phyloP scores from a whole-genome alignment of 257 asterid species.

The Vinca minor region DNA sequence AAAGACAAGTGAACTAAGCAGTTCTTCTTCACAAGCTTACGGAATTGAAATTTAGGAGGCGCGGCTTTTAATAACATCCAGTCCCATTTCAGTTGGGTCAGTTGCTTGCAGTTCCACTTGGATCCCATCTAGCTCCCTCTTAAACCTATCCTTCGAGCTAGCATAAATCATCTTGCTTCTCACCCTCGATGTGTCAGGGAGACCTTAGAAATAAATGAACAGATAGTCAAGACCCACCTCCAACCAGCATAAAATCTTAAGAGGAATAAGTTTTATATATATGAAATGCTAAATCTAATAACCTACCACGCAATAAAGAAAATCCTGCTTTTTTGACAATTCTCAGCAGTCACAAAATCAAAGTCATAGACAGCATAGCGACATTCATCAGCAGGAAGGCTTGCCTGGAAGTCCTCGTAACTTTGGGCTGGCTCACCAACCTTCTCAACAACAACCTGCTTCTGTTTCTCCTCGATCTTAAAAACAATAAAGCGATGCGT shows the following conservation, averaged over 20 bases:
- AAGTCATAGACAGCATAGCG: conserved; percentile 21
- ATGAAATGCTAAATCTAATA: not conserved
- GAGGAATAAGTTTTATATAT: not conserved
- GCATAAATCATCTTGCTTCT: conserved; percentile 34
- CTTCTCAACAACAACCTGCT: conserved; percentile 20
- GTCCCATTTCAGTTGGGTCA: conserved; percentile 32
- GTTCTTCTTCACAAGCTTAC: conserved; percentile 14
- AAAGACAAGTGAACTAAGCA: conserved; percentile 20
- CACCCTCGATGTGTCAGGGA: conserved; percentile 28
- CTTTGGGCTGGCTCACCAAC: conserved; percentile 17
- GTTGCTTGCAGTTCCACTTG: conserved; percentile 34
- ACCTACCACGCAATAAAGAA: conserved; percentile 22
- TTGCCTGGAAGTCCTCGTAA: conserved; percentile 15
- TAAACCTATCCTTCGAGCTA: conserved; percentile 31
- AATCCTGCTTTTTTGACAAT: conserved; percentile 19
- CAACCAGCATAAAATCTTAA: not conserved
- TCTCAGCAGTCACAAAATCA: conserved; percentile 20
- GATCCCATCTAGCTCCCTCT: conserved; percentile 30
- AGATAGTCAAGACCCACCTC: not conserved
- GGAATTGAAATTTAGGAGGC: conserved; percentile 14
- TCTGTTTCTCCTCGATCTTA: conserved; percentile 21
- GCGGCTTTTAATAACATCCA: conserved; percentile 28
- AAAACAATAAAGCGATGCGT: conserved; percentile 17
- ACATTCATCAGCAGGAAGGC: conserved; percentile 19
- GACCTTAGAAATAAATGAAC: conserved; percentile 11